These are phyloP conservation scores for Sporobolomyces phaffii DNA, from an alignment of 768 basidiomycete species.

Conservation along the genomic window DNA sequence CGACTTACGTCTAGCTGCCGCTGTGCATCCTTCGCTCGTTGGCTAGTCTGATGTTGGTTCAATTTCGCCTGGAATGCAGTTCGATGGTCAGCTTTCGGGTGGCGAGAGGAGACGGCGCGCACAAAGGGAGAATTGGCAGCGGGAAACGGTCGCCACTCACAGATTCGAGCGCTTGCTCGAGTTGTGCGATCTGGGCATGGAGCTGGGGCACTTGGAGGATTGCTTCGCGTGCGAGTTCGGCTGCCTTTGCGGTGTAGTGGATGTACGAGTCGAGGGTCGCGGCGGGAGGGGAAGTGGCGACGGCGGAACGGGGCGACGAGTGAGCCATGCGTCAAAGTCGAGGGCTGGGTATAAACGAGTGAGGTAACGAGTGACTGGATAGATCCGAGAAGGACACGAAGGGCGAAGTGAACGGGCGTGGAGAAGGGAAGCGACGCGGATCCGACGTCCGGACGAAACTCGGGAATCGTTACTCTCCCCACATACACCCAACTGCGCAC, in stretches of 20 bases:
- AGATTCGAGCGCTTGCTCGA: slow-evolving; percentile 17
- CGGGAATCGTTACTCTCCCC: not conserved
- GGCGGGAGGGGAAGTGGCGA: not conserved
- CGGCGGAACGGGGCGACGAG: not conserved
- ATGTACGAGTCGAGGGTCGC: slow-evolving; percentile 2
- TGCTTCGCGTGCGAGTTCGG: slow-evolving; percentile 17
- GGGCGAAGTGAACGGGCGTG: too few species aligned
- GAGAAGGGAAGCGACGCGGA: not conserved
- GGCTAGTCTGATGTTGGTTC: not conserved
- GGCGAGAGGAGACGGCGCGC: too few species aligned
- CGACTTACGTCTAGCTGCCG: slow-evolving; percentile 24
- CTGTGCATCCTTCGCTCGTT: slow-evolving; percentile 12
- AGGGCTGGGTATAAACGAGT: not conserved
- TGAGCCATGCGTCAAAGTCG: too few species aligned
- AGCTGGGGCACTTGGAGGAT: not conserved
- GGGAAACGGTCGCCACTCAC: not conserved
- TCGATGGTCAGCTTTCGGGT: not conserved
- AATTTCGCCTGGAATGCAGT: slow-evolving; percentile 5
- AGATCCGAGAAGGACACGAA: too few species aligned
- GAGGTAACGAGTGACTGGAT: not conserved
- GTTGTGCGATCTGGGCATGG: not conserved
- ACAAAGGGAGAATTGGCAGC: not conserved
- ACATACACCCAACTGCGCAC: slow-evolving; percentile 8
- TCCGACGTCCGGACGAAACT: too few species aligned
- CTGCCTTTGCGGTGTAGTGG: slow-evolving; percentile 14